Percentiles rank a stretch among this genome's conserved stretches.
These are phyloP conservation scores for Didymella exigua DNA, from an alignment of 2,329 filamentous ascomycete species.

Conservation along the genomic window DNA sequence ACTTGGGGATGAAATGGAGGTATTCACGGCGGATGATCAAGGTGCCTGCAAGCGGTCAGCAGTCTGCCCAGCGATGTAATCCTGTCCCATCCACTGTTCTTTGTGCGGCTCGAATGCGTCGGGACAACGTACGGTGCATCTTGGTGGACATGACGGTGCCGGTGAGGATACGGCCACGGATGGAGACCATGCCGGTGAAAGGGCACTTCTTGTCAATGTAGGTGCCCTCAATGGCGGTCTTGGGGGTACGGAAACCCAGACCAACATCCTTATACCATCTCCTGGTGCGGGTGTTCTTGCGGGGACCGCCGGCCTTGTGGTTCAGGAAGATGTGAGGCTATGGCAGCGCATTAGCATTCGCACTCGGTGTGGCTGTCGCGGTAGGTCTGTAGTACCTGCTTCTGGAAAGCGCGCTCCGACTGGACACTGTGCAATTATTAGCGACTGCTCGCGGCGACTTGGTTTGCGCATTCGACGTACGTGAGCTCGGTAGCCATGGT, in stretches of 20 bases:
- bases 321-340: conserved; percentile 99
- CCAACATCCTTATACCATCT: conserved; percentile 99
- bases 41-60: conserved; percentile 57
- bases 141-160: conserved; percentile 99
- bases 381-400: conserved; percentile 54
- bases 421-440: conserved; percentile 79
- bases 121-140: conserved; percentile 82
- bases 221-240: conserved; percentile 96
- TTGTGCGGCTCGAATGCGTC: conserved; percentile 23
- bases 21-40: conserved; percentile 99
- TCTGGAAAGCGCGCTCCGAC: conserved; percentile 99
- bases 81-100: conserved; percentile 95
- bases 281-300: conserved; percentile 58
- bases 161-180: conserved; percentile 99
- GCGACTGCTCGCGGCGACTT: conserved; percentile 18
- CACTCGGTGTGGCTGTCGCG: conserved; percentile 14
- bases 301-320: conserved; percentile 80
- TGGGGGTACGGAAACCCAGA: conserved; percentile 98
- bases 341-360: conserved; percentile 41
- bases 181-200: conserved; percentile 98
- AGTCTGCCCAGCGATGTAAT: conserved; percentile 71
- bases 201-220: conserved; percentile 99
- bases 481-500: conserved; percentile 54
- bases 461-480: conserved; percentile 33
- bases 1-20: conserved; percentile 99